Evolutionary conservation across 2,329 filamentous ascomycete species (phyloP).

Genomic region (Harringtonia aguacate): DNA sequence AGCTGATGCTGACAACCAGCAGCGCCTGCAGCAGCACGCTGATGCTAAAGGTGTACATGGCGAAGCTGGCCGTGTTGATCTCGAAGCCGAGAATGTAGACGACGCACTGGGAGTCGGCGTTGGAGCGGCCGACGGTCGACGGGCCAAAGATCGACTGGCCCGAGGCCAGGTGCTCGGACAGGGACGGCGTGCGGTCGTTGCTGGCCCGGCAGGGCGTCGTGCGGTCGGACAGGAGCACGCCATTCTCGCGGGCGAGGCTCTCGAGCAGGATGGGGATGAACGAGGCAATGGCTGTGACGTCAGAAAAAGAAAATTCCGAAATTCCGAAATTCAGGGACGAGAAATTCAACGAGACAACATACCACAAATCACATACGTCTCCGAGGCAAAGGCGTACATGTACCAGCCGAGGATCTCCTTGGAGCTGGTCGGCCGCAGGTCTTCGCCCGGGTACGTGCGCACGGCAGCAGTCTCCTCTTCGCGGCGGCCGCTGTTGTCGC

Average conservation of each 20-base stretch:
- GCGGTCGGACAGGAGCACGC: constrained; percentile 71
- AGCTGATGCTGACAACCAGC: constrained; percentile 91
- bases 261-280: constrained; percentile 96
- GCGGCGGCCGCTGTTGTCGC: constrained; percentile 26
- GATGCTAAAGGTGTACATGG: constrained; percentile 93
- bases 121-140: constrained; percentile 5
- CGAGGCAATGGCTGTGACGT: constrained; percentile 42
- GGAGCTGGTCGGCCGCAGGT: constrained; percentile 74
- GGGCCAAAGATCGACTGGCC: no score
- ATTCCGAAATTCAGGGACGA: background rate
- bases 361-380: constrained; percentile 95
- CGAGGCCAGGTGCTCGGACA: no score
- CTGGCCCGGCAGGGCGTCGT: constrained; percentile 62
- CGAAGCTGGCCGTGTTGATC: constrained; percentile 93
- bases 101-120: constrained; percentile 60
- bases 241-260: constrained; percentile 84
- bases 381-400: constrained; percentile 88
- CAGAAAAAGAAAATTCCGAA: background rate
- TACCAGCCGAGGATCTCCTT: constrained; percentile 94
- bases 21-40: constrained; percentile 84
- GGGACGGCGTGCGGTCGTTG: constrained; percentile 34
- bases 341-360: no score
- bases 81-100: constrained; percentile 72
- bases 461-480: constrained; percentile 22
- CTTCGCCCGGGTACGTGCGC: constrained; percentile 64